phyloP scores from a whole-genome alignment of 148 eudicot genomes.

The Rhododendron molle region DNA sequence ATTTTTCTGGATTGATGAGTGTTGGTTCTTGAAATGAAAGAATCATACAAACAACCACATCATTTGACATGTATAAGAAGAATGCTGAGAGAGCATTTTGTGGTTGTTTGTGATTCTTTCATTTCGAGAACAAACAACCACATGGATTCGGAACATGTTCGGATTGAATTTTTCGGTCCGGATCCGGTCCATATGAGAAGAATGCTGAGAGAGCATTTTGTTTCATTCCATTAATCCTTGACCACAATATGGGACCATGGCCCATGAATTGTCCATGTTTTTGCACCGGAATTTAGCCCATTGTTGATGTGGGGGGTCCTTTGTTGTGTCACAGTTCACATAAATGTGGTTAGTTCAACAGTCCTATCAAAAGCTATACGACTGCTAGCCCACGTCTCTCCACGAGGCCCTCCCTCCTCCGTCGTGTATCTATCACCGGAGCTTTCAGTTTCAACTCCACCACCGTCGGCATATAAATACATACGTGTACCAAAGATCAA shows the following conservation, averaged over 20 bases:
- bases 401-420: constrained; percentile 4
- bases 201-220: background rate
- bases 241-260: background rate
- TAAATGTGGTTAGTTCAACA: background rate
- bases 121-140: no score
- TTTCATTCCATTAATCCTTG: background rate
- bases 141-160: no score
- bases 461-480: background rate
- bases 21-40: background rate
- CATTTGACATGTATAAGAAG: background rate
- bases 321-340: background rate
- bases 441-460: constrained; percentile 7
- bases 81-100: background rate
- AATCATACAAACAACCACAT: background rate
- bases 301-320: background rate
- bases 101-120: no score
- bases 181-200: no score
- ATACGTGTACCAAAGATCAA: background rate
- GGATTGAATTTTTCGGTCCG: no score
- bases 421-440: background rate
- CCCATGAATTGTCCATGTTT: background rate
- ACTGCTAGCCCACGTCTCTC: background rate
- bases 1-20: background rate
- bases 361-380: background rate
- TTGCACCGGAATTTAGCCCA: background rate